Evolutionary conservation across 2,329 filamentous ascomycete genomes (phyloP).

Genomic region (Thelonectria rubi): DNA sequence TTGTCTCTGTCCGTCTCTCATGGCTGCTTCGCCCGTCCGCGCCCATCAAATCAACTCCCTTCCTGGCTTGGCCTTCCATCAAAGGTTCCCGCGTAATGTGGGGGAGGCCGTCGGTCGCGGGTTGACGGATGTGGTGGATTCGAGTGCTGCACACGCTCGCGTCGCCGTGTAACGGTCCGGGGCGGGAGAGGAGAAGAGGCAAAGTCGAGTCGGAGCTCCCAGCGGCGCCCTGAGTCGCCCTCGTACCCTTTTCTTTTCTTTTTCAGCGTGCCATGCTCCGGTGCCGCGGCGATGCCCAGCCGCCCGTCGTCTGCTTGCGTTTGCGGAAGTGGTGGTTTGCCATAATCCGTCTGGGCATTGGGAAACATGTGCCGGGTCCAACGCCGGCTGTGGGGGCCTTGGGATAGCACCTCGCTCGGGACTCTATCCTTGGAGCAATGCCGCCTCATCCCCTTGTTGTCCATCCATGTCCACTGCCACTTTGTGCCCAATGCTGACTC

Average conservation of each 20-base stretch:
- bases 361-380: slow-evolving; percentile 13
- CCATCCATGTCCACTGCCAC: slow-evolving; percentile 11
- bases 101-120: slow-evolving; percentile 18
- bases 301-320: slow-evolving; percentile 7
- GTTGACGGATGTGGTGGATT: slow-evolving; percentile 24
- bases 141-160: slow-evolving; percentile 15
- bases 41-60: slow-evolving; percentile 8
- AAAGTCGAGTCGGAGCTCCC: slow-evolving; percentile 8
- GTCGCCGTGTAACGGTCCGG: slow-evolving; percentile 19
- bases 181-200: slow-evolving; percentile 3
- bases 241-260: slow-evolving; percentile 5
- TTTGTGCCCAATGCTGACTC: slow-evolving; percentile 22
- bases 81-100: slow-evolving; percentile 10
- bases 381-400: slow-evolving; percentile 18
- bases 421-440: slow-evolving; percentile 7
- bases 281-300: background rate
- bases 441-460: slow-evolving; percentile 13
- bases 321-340: slow-evolving; percentile 10
- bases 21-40: slow-evolving; percentile 20
- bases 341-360: slow-evolving; percentile 10
- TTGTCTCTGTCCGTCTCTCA: slow-evolving; percentile 10
- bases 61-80: slow-evolving; percentile 9
- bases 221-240: slow-evolving; percentile 22
- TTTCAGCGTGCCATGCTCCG: slow-evolving; percentile 6
- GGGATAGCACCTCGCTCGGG: slow-evolving; percentile 10